Conservation (phyloP, 768 basidiomycete genomes). For the Dioszegia hungarica region DNA sequence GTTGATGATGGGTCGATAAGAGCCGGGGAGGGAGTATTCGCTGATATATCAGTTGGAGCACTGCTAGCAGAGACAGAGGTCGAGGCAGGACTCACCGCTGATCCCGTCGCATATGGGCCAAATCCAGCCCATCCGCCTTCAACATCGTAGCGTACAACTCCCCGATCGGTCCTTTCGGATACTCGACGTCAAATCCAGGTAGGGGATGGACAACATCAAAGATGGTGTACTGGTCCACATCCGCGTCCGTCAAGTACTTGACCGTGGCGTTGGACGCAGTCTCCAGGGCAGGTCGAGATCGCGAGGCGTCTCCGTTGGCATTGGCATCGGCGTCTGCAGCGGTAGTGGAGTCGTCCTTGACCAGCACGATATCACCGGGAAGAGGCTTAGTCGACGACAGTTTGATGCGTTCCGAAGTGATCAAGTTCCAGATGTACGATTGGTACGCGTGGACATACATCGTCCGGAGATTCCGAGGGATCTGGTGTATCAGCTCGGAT, state of each 20-base stretch:
- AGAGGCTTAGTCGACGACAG: constrained; percentile 64
- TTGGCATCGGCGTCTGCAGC: neutral
- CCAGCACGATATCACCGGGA: constrained; percentile 86
- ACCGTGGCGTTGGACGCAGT: constrained; percentile 54
- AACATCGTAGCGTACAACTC: constrained; percentile 79
- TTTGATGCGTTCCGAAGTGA: constrained; percentile 88
- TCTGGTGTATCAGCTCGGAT: constrained; percentile 54
- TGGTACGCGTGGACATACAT: constrained; percentile 99
- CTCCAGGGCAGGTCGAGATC: constrained; percentile 8
- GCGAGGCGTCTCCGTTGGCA: too few species aligned
- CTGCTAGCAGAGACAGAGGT: neutral
- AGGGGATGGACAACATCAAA: constrained; percentile 97
- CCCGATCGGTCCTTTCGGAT: constrained; percentile 81
- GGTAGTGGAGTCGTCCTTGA: constrained; percentile 33
- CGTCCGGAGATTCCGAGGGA: constrained; percentile 85
- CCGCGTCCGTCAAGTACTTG: constrained; percentile 70
- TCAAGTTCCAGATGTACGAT: constrained; percentile 96
- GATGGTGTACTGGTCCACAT: constrained; percentile 71
- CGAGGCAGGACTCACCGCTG: constrained; percentile 73
- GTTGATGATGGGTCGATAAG: constrained; percentile 87
- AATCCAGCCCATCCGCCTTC: constrained; percentile 78
- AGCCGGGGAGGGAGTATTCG: constrained; percentile 86
- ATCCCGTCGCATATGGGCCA: constrained; percentile 72
- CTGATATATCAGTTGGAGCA: constrained; percentile 51
- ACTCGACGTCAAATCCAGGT: constrained; percentile 89